These are phyloP conservation scores for Trichothecium sympodiale DNA, from an alignment of 2,329 filamentous ascomycete genomes.

Conservation along the genomic window DNA sequence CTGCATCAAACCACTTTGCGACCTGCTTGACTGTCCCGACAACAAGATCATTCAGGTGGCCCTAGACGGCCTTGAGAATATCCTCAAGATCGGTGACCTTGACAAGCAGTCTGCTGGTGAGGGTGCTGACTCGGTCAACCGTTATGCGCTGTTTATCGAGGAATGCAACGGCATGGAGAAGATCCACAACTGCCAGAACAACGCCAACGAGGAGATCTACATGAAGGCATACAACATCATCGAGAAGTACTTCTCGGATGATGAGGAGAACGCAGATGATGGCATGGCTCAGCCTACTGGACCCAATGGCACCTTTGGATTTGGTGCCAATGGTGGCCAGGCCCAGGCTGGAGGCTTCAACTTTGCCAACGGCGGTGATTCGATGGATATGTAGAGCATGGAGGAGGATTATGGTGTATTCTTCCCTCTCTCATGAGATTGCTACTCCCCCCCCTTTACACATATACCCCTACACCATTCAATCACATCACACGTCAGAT, in stretches of 20 bases:
- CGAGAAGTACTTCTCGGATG: slow-evolving; percentile 99
- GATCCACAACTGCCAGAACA: slow-evolving; percentile 99
- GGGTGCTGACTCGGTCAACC: slow-evolving; percentile 74
- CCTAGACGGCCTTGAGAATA: slow-evolving; percentile 95
- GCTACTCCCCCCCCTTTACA: too few species aligned
- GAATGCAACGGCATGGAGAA: slow-evolving; percentile 99
- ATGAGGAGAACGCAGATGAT: slow-evolving; percentile 87
- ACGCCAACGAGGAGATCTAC: slow-evolving; percentile 99
- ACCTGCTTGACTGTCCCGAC: slow-evolving; percentile 89
- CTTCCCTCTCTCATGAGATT: too few species aligned
- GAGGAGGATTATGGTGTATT: too few species aligned
- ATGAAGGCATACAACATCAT: slow-evolving; percentile 99
- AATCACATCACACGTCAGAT: too few species aligned
- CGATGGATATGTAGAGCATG: slow-evolving; percentile 49
- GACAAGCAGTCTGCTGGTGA: slow-evolving; percentile 84
- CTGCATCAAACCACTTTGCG: slow-evolving; percentile 95
- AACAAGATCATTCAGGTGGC: slow-evolving; percentile 99
- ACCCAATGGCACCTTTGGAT: slow-evolving; percentile 65
- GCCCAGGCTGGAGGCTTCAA: slow-evolving; percentile 76
- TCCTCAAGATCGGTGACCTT: slow-evolving; percentile 97
- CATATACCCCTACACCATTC: too few species aligned
- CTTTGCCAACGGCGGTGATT: slow-evolving; percentile 66
- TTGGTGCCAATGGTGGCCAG: slow-evolving; percentile 50
- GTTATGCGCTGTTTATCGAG: slow-evolving; percentile 95
- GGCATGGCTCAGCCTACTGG: slow-evolving; percentile 59